Evolutionary conservation across 2,329 filamentous ascomycete genomes (phyloP).

Genomic region (Anthostomella pinea): DNA sequence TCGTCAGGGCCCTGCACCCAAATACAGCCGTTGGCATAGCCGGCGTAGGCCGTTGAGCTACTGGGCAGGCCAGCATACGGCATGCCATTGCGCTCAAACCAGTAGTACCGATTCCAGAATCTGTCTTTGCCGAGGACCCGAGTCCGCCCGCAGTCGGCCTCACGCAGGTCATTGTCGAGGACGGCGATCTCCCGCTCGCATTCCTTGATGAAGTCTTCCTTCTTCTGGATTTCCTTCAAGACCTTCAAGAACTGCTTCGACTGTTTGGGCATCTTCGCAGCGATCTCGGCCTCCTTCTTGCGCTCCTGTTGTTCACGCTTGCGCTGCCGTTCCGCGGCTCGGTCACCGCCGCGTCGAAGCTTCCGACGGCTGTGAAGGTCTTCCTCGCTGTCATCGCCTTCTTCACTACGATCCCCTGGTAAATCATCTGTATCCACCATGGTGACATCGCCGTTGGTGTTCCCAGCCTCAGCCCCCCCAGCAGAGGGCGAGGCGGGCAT

Average conservation of each 20-base stretch:
- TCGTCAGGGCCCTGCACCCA: constrained; percentile 97
- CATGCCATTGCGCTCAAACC: constrained; percentile 99
- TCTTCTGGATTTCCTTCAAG: constrained; percentile 83
- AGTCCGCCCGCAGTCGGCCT: constrained; percentile 89
- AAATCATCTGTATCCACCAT: constrained; percentile 65
- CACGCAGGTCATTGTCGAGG: constrained; percentile 87
- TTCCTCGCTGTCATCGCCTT: constrained; percentile 67
- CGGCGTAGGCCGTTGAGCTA: constrained; percentile 82
- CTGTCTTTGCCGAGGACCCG: constrained; percentile 88
- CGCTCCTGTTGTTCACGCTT: constrained; percentile 72
- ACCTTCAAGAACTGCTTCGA: constrained; percentile 87
- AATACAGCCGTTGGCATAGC: constrained; percentile 89
- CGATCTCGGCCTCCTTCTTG: constrained; percentile 66
- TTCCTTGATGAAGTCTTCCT: constrained; percentile 74
- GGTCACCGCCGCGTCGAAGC: constrained; percentile 61
- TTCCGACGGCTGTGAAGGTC: constrained; percentile 54
- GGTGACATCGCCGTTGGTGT: constrained; percentile 56
- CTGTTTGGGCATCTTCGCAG: constrained; percentile 68
- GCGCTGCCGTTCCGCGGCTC: constrained; percentile 68
- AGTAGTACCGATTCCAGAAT: constrained; percentile 98
- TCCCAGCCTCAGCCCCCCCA: constrained; percentile 40
- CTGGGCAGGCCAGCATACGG: constrained; percentile 84
- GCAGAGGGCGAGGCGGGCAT: constrained; percentile 59
- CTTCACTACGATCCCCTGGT: constrained; percentile 55
- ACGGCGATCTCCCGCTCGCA: constrained; percentile 83